Conservation (phyloP, 805 yeast genomes). For the Cyberlindnera mrakii region DNA sequence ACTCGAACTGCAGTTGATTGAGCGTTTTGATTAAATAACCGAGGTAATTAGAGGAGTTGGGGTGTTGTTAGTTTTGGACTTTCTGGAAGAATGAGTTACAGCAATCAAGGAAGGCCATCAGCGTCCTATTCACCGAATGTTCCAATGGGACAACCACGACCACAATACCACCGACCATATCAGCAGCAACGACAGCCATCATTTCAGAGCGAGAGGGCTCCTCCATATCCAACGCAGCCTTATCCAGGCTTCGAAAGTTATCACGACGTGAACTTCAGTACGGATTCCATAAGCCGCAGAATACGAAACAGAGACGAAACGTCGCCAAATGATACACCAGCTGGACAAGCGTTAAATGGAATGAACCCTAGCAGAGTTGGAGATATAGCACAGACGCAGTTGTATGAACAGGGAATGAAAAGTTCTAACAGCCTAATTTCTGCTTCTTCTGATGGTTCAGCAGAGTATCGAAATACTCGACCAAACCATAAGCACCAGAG, state of each 20-base stretch:
- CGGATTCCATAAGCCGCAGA: slow-evolving; percentile 12
- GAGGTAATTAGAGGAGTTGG: too few relatives aligned
- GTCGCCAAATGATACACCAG: background rate
- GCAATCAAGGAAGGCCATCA: too few relatives aligned
- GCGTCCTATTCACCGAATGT: too few relatives aligned
- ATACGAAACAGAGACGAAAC: slow-evolving; percentile 10
- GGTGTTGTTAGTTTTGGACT: too few relatives aligned
- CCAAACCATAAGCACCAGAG: background rate
- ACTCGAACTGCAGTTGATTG: too few relatives aligned
- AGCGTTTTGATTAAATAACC: too few relatives aligned
- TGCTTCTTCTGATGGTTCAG: slow-evolving; percentile 1
- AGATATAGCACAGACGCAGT: background rate
- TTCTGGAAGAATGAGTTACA: too few relatives aligned
- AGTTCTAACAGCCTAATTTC: background rate
- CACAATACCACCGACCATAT: background rate
- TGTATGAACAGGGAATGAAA: slow-evolving; percentile 1
- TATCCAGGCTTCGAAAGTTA: slow-evolving; percentile 11
- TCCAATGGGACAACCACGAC: background rate
- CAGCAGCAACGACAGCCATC: background rate
- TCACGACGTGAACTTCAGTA: slow-evolving; percentile 9
- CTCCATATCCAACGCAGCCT: slow-evolving; percentile 15
- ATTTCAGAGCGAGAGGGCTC: background rate
- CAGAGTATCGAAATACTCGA: slow-evolving; percentile 1
- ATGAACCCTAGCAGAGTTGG: background rate
- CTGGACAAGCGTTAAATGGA: background rate